Evolutionary conservation across 805 yeast species (phyloP), one percentile per base, ranked within the genome.

Genomic region (Metschnikowia henanensis): DNA sequence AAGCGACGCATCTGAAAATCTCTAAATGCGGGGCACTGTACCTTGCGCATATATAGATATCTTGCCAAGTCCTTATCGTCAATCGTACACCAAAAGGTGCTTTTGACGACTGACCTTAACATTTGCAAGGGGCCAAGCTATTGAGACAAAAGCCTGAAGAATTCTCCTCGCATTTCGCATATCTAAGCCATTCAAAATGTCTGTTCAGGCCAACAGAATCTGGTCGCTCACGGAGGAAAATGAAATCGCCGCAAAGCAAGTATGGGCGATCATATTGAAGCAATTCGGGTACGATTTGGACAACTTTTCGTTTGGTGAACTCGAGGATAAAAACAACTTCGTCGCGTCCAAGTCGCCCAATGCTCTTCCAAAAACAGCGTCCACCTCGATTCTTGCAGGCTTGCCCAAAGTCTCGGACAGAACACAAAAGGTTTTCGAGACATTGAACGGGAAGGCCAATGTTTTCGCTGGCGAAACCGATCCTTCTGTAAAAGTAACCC

Each of bases 201-300:
- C 47, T 22, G 31, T 43, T 26, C 51, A 45, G 23, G 46, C 50
- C 12, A 50, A 51, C 50, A 43, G 57, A 46, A 43, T 51, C 35
- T 51, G 56, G 57, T 47, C 54, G 23, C 46, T 33, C 69, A 66
- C 43, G 13, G 62, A 65, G 2, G 84, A 83, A 19, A 81, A 85
- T 60, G 91, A 85, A 56, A 55, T 74, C 39, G 72, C 74, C 16
- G 64, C 85, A 57, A 87, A 87, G 61, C 87, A 84, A 56, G 73
- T 77, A 4, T 87, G 91, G 90, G 81, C 84, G 38, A 74, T 80
- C 54, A 55, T 81, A 36, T 66, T 86, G 51, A 79, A 77, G 51
- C 77, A 46, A 6, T 50, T 45, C 29, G 56, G 58, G 29, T 52
- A 52, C 45, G 53, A 47, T 17, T 39, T 52, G 38, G 54, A 47